A percentile compares a stretch with the other conserved stretches of the same genome.
Evolutionary conservation across 73 alveolate genomes (phyloP).

Genomic region (Symbiodinium pilosum): DNA sequence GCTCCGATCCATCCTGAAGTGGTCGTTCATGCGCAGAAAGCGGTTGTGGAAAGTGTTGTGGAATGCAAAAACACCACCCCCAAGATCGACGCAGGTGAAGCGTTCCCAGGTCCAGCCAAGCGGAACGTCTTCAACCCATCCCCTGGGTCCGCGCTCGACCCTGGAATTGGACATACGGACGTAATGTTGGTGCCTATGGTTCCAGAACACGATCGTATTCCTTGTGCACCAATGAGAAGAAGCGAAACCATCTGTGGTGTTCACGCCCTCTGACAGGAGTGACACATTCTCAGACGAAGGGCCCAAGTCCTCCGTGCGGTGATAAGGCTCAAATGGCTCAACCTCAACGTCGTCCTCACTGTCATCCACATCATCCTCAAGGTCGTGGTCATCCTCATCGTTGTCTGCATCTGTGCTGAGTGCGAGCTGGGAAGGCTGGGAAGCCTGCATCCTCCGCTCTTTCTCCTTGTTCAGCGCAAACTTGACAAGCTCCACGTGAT

Average conservation of each 20-base stretch:
- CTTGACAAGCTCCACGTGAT: neutral
- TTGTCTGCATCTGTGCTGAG: neutral
- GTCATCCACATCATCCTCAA: neutral
- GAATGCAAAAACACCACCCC: neutral
- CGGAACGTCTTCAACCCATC: neutral
- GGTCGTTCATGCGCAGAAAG: neutral
- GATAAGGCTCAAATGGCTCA: too few relatives aligned
- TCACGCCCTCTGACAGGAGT: neutral
- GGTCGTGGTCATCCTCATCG: neutral
- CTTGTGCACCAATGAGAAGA: neutral
- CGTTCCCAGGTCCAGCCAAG: neutral
- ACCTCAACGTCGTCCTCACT: neutral
- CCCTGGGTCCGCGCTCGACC: neutral
- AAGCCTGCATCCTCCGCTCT: neutral
- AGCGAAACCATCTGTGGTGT: neutral
- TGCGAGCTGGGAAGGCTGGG: neutral
- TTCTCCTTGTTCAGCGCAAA: neutral
- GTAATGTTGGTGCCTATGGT: neutral
- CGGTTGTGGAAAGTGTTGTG: constrained; percentile 10
- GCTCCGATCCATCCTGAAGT: neutral
- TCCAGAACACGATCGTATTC: neutral
- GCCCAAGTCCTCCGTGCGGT: neutral
- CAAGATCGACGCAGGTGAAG: neutral
- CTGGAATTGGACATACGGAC: neutral
- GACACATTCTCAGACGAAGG: neutral